Base-by-base conservation (phyloP, 2,329 filamentous ascomycete genomes). In the Endothia cerciana region DNA sequence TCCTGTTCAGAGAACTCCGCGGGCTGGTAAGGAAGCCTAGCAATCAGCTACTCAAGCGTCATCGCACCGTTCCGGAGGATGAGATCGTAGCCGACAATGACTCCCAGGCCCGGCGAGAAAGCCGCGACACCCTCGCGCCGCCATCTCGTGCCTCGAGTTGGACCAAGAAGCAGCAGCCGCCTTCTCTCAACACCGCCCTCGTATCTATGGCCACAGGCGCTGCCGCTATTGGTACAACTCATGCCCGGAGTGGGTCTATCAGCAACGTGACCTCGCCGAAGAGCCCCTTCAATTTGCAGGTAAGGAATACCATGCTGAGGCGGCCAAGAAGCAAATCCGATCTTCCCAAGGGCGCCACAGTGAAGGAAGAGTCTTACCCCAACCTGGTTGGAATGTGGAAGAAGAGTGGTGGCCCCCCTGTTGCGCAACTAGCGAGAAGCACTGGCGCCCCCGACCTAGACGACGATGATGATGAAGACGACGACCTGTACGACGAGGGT, bases 241-340 rank as follows among this genome's bases (percentile, higher is more conserved):
- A 89, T 71, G 79, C 84, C 45, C 82, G 85, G 41, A 87, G 82
- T 68, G 85, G 86, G 43, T 90, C 89, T 6, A 81, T 91, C 65
- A 85, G 85, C 71, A 83, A 67, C 28, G 57, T 81, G 55, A 80
- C 82, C 10, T 87, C 87, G 38, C 85, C 85, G 1, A 88, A 83
- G 73, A 85, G 78, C 66, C 79, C 80, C 51, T 79, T 83, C 72
- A 73, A 75, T 3, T 75, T 86, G 38, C 79, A 77, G 55, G 81
- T 85, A 43, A 81, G 77, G 71, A 82, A 79, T 51, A 76, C 81
- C 0, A 17, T 43, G 38, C 75, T 89, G 53, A 83, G 84, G 63
- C 84, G 88, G 19, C 82, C 78, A 36, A 80, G 82, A 71, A 87
- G 83, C 79, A 88, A 82, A 72, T 87, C 81, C 19, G 85, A 83